Base-by-base conservation (phyloP, 129 eudicot species). In the Artemisia annua region DNA sequence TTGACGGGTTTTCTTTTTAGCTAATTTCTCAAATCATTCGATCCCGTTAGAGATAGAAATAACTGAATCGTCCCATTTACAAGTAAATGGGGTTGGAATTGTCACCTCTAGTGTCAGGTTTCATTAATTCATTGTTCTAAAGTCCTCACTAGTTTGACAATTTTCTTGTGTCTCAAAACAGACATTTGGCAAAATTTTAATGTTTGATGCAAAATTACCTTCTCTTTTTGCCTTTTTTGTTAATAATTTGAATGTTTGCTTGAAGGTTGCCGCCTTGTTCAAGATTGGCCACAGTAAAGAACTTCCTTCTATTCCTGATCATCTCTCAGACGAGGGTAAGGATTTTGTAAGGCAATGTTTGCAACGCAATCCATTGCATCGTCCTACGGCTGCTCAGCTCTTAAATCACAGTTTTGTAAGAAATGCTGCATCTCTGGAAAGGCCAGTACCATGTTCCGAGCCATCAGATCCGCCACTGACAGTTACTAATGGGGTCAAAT, bases 201-300 rank as follows among this genome's bases (percentile, higher is more conserved):
- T 62, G 14, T 28, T 28, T 30, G 48, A 15, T 7, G 13, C 48
- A 62, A 28, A 59, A n/a, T 39, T 64, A 2, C 3, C 5, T 13
- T 39, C 51, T 32, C 15, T 13, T 35, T 64, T 39, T 17, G 12
- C 10, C 11, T n/a, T 64, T 43, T 26, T 39, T 61, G 16, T 7
- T 30, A 63, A 64, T 64, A 64, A 63, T 63, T 63, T 63, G 24
- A 32, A 35, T 35, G 24, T 86, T 64, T 79, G 77, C 17, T 63
- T 60, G 66, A 78, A 93, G 98, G 98, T 93, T 59, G 92, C 96
- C 16, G 98, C 97, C 44, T 89, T 93, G 90, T 93, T 93, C 71
- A 93, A 93, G 77, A 90, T 93, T 78, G 96, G 96, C 30, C 87
- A 90, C 67, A 85, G 97, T 69, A 93, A 93, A 84, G 98, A 93